Evolutionary conservation across 768 basidiomycete genomes (phyloP).

Genomic region (Termitomyces eurrhizus): DNA sequence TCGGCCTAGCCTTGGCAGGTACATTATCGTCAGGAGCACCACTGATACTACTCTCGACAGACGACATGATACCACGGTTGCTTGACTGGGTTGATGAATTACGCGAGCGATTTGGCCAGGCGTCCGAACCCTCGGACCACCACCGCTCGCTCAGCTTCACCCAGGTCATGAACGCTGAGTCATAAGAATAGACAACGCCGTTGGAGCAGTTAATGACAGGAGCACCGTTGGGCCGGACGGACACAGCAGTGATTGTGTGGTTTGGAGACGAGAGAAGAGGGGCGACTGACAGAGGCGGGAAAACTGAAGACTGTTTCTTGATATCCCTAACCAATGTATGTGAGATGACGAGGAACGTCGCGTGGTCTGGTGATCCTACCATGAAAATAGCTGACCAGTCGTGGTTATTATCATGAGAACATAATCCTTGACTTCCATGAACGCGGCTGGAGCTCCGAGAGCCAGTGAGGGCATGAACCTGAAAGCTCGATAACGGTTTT

Average conservation of each 20-base stretch:
- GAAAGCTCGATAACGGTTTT: neutral
- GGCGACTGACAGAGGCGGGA: conserved; percentile 60
- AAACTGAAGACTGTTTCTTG: conserved; percentile 59
- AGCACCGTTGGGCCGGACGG: conserved; percentile 74
- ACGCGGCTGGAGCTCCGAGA: conserved; percentile 66
- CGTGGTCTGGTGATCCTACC: conserved; percentile 41
- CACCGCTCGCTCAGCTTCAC: conserved; percentile 74
- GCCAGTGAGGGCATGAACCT: conserved; percentile 78
- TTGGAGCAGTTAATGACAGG: conserved; percentile 76
- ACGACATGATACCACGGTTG: conserved; percentile 51
- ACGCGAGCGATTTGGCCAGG: conserved; percentile 74
- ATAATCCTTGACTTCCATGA: conserved; percentile 62
- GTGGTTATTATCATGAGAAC: conserved; percentile 71
- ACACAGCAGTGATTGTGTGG: conserved; percentile 55
- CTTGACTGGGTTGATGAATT: conserved; percentile 29
- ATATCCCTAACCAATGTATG: conserved; percentile 55
- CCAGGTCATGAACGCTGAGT: conserved; percentile 63
- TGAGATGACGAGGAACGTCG: conserved; percentile 4
- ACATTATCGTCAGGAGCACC: conserved; percentile 30
- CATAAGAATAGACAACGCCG: conserved; percentile 80
- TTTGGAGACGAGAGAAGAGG: conserved; percentile 61
- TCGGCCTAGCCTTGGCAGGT: conserved; percentile 48
- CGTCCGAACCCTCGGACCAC: conserved; percentile 82
- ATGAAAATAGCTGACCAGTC: conserved; percentile 67
- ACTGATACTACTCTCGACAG: conserved; percentile 44